Percentiles rank a stretch among this genome's conserved stretches.
Conservation (phyloP, 2,329 filamentous ascomycete species). For the Botrytis galanthina region DNA sequence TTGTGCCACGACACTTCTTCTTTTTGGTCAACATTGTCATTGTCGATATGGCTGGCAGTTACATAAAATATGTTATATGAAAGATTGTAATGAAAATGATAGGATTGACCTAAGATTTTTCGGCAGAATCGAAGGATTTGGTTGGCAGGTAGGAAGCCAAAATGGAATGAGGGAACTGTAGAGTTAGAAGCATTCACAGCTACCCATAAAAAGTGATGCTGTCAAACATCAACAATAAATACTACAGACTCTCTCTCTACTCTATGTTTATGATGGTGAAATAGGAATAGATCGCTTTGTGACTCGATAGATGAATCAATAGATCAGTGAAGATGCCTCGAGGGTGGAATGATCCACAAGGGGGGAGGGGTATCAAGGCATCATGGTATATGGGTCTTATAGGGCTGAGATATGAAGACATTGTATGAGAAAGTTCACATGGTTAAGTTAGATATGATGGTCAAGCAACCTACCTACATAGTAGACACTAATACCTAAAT, state of each 20-base stretch:
- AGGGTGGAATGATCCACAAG: background rate
- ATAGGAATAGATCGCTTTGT: background rate
- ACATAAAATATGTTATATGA: slow-evolving; percentile 24
- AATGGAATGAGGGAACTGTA: slow-evolving; percentile 9
- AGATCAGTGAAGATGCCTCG: background rate
- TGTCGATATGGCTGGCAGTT: slow-evolving; percentile 24
- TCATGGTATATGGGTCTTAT: background rate
- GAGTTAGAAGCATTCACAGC: slow-evolving; percentile 16
- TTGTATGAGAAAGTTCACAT: background rate
- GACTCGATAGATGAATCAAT: background rate
- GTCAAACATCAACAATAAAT: slow-evolving; percentile 2
- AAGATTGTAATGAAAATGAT: slow-evolving; percentile 24
- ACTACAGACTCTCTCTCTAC: slow-evolving; percentile 1
- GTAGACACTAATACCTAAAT: background rate
- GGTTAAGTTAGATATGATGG: background rate
- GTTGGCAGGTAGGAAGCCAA: slow-evolving; percentile 7
- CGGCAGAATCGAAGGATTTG: background rate
- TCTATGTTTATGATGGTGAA: background rate
- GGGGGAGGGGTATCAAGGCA: background rate
- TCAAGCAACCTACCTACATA: background rate
- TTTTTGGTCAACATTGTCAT: slow-evolving; percentile 24
- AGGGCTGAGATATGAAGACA: background rate
- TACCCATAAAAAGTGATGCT: slow-evolving; percentile 15
- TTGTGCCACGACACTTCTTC: slow-evolving; percentile 28
- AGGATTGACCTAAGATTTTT: slow-evolving; percentile 15